phyloP scores from a whole-genome alignment of 148 eudicot genomes.

The Simmondsia chinensis region DNA sequence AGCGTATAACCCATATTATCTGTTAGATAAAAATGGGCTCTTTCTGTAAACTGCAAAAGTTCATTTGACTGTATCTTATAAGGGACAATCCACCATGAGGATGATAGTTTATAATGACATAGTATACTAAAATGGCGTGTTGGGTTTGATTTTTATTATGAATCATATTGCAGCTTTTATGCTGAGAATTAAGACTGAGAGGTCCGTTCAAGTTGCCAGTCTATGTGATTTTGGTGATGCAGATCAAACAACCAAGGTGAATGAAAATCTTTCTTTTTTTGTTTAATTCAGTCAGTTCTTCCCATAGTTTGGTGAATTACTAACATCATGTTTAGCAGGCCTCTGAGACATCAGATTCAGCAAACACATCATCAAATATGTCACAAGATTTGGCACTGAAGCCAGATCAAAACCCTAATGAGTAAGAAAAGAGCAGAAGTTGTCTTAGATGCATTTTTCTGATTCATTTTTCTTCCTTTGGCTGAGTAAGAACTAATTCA shows the following conservation, averaged over 20 bases:
- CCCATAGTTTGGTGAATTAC: not conserved
- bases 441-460: not conserved
- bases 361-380: slow-evolving; percentile 17
- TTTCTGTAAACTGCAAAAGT: too few relatives aligned
- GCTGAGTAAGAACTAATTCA: not conserved
- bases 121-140: too few relatives aligned
- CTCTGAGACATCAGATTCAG: slow-evolving; percentile 15
- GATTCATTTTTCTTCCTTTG: not conserved
- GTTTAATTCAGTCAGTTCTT: not conserved
- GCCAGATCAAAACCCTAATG: slow-evolving; percentile 13
- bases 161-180: slow-evolving; percentile 57
- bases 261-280: not conserved
- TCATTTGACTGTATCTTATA: too few relatives aligned
- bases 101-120: too few relatives aligned
- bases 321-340: slow-evolving; percentile 26
- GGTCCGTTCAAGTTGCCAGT: slow-evolving; percentile 52
- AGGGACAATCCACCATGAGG: too few relatives aligned
- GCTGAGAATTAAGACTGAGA: slow-evolving; percentile 60
- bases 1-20: too few relatives aligned
- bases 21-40: too few relatives aligned
- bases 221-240: slow-evolving; percentile 60
- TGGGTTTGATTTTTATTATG: slow-evolving; percentile 6
- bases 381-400: slow-evolving; percentile 4
- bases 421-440: slow-evolving; percentile 24
- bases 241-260: slow-evolving; percentile 37